These are phyloP conservation scores for Boletus bicolor DNA, from an alignment of 768 basidiomycete species.

Conservation along the genomic window DNA sequence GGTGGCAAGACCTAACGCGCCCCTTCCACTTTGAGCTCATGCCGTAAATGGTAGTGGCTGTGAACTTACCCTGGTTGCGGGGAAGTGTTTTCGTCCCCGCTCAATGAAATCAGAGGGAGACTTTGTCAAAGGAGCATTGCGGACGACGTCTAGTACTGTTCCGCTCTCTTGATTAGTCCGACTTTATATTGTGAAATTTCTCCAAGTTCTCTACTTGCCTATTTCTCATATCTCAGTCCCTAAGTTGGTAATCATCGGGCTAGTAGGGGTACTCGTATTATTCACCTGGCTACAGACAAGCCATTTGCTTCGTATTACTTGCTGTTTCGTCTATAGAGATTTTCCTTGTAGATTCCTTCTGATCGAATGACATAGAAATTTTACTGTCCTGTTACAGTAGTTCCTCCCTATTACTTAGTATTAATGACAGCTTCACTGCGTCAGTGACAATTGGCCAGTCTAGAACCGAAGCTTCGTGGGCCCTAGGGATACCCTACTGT, in stretches of 20 bases:
- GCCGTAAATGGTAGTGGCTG: slow-evolving; percentile 34
- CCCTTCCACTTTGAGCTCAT: slow-evolving; percentile 22
- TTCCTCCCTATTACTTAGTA: not conserved
- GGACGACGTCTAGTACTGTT: not conserved
- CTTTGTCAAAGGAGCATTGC: not conserved
- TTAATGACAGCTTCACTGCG: too few species aligned
- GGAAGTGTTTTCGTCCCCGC: not conserved
- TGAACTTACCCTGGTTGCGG: slow-evolving; percentile 12
- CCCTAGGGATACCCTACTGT: too few species aligned
- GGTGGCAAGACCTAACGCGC: slow-evolving; percentile 33
- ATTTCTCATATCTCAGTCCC: not conserved
- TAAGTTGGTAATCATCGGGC: too few species aligned
- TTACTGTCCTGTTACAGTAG: not conserved
- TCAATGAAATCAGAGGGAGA: not conserved
- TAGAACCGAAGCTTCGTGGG: not conserved
- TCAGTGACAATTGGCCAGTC: not conserved
- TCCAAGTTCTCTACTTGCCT: too few species aligned
- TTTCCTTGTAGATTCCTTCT: not conserved
- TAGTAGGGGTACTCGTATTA: too few species aligned
- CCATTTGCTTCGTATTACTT: too few species aligned
- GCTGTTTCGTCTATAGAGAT: not conserved
- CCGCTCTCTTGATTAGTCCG: not conserved
- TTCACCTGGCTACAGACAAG: too few species aligned
- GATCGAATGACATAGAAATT: not conserved
- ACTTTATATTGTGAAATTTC: not conserved